phyloP scores from a whole-genome alignment of 2,329 filamentous ascomycete genomes.

The Bipolaris bicolor region DNA sequence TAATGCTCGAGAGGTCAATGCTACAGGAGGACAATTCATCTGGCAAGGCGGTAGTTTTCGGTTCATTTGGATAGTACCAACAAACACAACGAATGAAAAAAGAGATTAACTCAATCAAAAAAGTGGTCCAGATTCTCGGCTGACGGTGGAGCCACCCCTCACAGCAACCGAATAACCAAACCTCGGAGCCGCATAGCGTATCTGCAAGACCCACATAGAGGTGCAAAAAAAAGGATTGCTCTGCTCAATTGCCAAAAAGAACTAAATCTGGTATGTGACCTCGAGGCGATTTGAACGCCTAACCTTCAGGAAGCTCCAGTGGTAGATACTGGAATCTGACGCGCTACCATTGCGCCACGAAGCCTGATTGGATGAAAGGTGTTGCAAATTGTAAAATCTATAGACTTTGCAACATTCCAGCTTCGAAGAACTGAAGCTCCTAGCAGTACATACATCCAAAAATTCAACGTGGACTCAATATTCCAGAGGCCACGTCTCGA shows the following conservation, averaged over 20 bases:
- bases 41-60: slow-evolving; percentile 72
- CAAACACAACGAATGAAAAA: slow-evolving; percentile 4
- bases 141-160: slow-evolving; percentile 8
- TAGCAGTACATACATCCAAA: no score
- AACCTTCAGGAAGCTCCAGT: slow-evolving; percentile 36
- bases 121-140: slow-evolving; percentile 5
- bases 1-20: slow-evolving; percentile 68
- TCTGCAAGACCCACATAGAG: neutral
- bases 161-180: slow-evolving; percentile 7
- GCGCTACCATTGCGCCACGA: slow-evolving; percentile 40
- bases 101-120: slow-evolving; percentile 1
- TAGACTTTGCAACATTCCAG: neutral
- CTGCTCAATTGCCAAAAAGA: neutral
- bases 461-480: neutral
- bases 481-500: neutral
- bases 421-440: neutral
- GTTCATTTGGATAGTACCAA: slow-evolving; percentile 50
- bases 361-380: slow-evolving; percentile 26
- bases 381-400: neutral
- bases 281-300: slow-evolving; percentile 36
- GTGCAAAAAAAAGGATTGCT: neutral
- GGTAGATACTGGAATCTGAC: slow-evolving; percentile 36
- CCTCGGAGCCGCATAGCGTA: neutral
- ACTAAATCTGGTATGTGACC: slow-evolving; percentile 26
- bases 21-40: slow-evolving; percentile 64